Evolutionary conservation across 2,329 filamentous ascomycete genomes (phyloP), one percentile per base, ranked within the genome.

Genomic region (Trichoderma sp.): DNA sequence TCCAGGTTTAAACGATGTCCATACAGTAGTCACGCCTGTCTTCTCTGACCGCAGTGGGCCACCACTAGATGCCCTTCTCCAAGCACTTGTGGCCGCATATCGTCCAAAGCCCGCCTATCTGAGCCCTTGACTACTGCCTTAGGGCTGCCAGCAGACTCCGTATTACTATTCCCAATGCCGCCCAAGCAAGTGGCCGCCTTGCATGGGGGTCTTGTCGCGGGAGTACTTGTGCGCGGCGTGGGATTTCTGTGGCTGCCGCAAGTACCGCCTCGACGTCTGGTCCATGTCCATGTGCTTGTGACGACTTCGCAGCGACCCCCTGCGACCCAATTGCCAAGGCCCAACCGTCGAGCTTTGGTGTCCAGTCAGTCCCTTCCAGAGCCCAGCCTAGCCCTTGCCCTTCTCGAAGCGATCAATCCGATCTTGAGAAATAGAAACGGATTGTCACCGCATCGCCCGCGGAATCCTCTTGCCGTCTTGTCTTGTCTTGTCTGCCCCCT

Each of bases 61-160:
- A 27, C 18, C 69, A 21, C 60, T 31, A 33, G 18, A 33, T 18
- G 59, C 27, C 59, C 29, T 62, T 31, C 59, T 62, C 24, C 56
- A 16, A 62, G 59, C 59, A 33, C 16, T 12, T 63, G 29, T 63
- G 29, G 60, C 59, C 16, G 59, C 59, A 62, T 33, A 73, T 64
- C 31, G 16, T 27, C n/a, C 14, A 65, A 62, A 72, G 69, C 69
- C 69, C 69, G 60, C 41, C 69, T 64, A 53, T 73, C 60, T 73
- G 60, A 73, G 69, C 69, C 69, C 69, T 73, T 73, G 69, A 38
- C 69, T 24, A 38, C 14, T 73, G 69, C 59, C 59, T 64, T 73
- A 73, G 59, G 53, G 59, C 41, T 65, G 69, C 69, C 69, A 72
- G 60, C 69, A 59, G 53, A 35, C 71, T 66, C 71, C 71, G 71